Conservation (phyloP, 257 asterid species). For the Rhazya stricta region DNA sequence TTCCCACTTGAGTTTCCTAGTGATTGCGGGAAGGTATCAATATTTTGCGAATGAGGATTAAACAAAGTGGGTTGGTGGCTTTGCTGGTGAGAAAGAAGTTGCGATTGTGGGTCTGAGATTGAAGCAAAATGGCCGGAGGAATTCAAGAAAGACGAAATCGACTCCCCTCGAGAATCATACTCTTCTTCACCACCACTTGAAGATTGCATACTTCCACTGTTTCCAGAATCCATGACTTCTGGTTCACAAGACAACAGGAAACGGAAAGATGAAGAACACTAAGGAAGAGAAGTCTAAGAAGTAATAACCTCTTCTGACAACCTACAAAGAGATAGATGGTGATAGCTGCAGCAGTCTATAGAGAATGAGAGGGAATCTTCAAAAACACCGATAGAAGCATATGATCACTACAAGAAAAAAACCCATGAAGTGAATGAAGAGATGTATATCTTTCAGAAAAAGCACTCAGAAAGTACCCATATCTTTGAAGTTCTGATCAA, state of each 20-base stretch:
- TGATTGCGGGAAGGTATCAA: slow-evolving; percentile 24
- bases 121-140: slow-evolving; percentile 30
- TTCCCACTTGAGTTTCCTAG: slow-evolving; percentile 4
- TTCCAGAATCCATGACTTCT: slow-evolving; percentile 62
- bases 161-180: slow-evolving; percentile 51
- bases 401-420: slow-evolving; percentile 2
- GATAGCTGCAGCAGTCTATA: neutral
- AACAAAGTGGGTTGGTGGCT: slow-evolving; percentile 36
- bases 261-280: neutral
- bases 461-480: slow-evolving; percentile 22
- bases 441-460: slow-evolving; percentile 7
- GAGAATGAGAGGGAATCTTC: slow-evolving; percentile 12
- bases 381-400: slow-evolving; percentile 1
- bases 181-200: slow-evolving; percentile 69
- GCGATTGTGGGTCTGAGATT: slow-evolving; percentile 18
- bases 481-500: slow-evolving; percentile 13
- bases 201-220: slow-evolving; percentile 77
- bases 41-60: slow-evolving; percentile 35
- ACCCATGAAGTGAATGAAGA: slow-evolving; percentile 11
- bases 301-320: neutral
- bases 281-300: slow-evolving; percentile 1
- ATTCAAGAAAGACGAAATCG: slow-evolving; percentile 50
- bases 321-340: neutral
- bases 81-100: slow-evolving; percentile 13
- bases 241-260: neutral